phyloP scores from a whole-genome alignment of 139 green algal genomes.

The Chlamydomonas sp. region DNA sequence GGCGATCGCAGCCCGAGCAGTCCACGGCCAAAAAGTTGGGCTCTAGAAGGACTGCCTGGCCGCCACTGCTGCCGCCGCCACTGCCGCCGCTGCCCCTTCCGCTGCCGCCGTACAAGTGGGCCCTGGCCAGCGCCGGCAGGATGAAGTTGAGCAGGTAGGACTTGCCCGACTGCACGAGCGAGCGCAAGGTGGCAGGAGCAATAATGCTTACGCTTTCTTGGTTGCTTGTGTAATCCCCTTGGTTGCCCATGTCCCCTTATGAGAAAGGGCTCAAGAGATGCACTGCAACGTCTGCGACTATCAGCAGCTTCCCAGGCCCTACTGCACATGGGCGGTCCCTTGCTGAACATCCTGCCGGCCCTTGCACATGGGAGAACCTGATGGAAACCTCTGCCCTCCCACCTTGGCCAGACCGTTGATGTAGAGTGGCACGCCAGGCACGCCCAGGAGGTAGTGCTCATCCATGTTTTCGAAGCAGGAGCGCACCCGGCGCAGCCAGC shows the following conservation, averaged over 20 bases:
- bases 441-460: background rate
- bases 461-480: background rate
- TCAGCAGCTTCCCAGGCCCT: background rate
- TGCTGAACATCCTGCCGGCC: background rate
- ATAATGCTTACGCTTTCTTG: background rate
- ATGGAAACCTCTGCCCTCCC: background rate
- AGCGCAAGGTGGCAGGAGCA: background rate
- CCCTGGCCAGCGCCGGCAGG: slow-evolving; percentile 21
- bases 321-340: background rate
- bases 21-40: slow-evolving; percentile 20
- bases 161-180: slow-evolving; percentile 19
- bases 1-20: slow-evolving; percentile 7
- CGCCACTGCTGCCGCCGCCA: background rate
- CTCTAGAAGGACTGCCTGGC: background rate
- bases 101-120: background rate
- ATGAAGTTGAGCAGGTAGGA: slow-evolving; percentile 28
- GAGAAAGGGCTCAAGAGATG: background rate
- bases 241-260: background rate
- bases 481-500: background rate
- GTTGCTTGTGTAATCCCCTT: background rate
- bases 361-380: background rate
- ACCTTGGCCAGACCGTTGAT: slow-evolving; percentile 26
- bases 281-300: background rate
- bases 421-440: slow-evolving; percentile 1
- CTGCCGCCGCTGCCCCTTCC: background rate